These are phyloP conservation scores for Leccinum subgranulosum DNA, from an alignment of 768 basidiomycete species.

Conservation along the genomic window DNA sequence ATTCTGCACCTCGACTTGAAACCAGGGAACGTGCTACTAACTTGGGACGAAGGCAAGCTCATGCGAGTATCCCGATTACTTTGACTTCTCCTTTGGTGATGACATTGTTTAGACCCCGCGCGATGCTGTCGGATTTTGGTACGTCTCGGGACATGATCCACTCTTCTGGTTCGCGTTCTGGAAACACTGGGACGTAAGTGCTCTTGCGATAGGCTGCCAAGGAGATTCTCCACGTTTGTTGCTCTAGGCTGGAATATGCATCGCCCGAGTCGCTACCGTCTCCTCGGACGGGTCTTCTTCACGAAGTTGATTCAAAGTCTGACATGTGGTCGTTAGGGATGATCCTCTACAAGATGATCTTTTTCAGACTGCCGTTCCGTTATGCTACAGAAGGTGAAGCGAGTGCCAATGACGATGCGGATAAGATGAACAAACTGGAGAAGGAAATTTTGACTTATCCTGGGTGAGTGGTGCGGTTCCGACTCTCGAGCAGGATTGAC, in stretches of 20 bases:
- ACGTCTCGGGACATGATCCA: constrained; percentile 90
- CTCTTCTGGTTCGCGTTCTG: constrained; percentile 64
- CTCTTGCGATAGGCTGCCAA: background rate
- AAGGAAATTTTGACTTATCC: constrained; percentile 70
- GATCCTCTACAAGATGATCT: constrained; percentile 91
- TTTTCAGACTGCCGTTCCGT: constrained; percentile 84
- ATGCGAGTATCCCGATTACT: constrained; percentile 49
- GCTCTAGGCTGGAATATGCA: constrained; percentile 72
- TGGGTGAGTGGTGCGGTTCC: constrained; percentile 47
- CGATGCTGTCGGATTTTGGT: constrained; percentile 95
- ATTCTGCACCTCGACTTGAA: constrained; percentile 94
- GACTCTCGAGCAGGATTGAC: constrained; percentile 7
- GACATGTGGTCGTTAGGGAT: constrained; percentile 99
- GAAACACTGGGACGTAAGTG: constrained; percentile 92
- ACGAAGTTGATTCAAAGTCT: constrained; percentile 78
- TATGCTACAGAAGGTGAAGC: constrained; percentile 63
- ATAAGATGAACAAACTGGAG: constrained; percentile 69
- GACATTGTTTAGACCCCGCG: constrained; percentile 62
- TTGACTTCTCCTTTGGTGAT: background rate
- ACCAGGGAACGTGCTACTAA: constrained; percentile 89
- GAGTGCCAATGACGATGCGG: constrained; percentile 47
- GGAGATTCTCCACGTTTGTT: background rate
- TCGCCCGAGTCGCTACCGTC: constrained; percentile 85
- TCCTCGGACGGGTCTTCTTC: constrained; percentile 58
- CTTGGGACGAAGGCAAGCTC: constrained; percentile 83